phyloP scores from a whole-genome alignment of 225 moss, liverwort and hornwort species.

The Sphagnum tenellum region DNA sequence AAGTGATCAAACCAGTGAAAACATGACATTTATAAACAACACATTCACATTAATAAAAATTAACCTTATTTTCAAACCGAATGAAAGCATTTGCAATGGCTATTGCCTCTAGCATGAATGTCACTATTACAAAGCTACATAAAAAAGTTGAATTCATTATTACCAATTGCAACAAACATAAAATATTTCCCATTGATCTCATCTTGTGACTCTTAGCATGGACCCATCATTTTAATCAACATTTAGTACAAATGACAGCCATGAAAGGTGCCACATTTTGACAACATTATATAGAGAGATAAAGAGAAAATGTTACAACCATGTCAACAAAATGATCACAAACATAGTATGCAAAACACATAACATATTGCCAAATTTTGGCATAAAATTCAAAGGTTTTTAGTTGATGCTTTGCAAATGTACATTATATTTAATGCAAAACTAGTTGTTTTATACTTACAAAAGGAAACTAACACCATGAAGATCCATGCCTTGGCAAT shows the following conservation, averaged over 20 bases:
- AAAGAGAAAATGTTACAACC: no score
- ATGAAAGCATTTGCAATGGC: constrained; percentile 83
- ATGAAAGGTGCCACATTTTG: no score
- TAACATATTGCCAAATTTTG: not conserved
- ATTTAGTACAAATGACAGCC: not conserved
- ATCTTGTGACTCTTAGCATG: not conserved
- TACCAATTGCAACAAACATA: no score
- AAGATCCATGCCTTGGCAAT: no score
- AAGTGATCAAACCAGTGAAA: not conserved
- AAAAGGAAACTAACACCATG: constrained; percentile 58
- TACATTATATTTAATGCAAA: no score
- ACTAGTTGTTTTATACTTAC: constrained; percentile 34
- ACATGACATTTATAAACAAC: no score
- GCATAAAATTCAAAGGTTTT: no score
- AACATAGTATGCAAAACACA: not conserved
- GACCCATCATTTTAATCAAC: not conserved
- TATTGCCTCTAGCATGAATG: constrained; percentile 88
- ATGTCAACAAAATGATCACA: not conserved
- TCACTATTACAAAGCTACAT: constrained; percentile 84
- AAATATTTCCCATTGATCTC: no score
- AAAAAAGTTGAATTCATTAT: not conserved
- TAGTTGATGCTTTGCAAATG: no score
- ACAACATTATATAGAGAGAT: no score
- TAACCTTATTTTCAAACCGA: constrained; percentile 64
- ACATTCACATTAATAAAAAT: no score